These are phyloP conservation scores for Nosema bombycis DNA, from an alignment of 371 early-diverging fungal genomes.

Conservation along the genomic window DNA sequence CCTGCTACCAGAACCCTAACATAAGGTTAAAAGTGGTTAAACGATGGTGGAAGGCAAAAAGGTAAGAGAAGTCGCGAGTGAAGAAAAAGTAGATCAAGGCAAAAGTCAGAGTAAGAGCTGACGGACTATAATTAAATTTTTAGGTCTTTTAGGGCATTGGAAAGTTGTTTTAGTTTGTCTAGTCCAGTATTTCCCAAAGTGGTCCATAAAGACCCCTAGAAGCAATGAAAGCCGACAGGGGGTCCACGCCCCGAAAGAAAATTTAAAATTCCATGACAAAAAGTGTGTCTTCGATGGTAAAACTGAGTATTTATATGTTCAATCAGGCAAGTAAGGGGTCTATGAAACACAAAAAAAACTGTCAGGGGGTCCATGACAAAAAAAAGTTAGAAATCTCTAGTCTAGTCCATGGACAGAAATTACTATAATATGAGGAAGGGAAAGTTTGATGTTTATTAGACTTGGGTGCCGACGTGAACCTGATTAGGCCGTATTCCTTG, in stretches of 20 bases:
- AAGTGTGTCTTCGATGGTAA: too few species aligned
- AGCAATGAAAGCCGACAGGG: too few species aligned
- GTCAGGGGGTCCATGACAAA: background rate
- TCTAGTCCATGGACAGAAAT: background rate
- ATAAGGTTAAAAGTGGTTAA: background rate
- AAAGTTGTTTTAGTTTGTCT: too few species aligned
- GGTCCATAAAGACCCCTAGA: too few species aligned
- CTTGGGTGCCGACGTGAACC: slow-evolving; percentile 5
- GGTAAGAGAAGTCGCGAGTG: background rate
- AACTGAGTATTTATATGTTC: too few species aligned
- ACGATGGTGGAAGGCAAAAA: background rate
- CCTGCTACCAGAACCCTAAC: background rate
- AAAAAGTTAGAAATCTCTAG: background rate
- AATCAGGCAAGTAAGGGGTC: too few species aligned
- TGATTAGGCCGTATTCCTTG: slow-evolving; percentile 7
- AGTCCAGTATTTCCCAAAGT: too few species aligned
- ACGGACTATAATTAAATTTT: background rate
- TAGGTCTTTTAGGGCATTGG: background rate
- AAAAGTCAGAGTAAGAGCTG: background rate
- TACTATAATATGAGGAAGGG: background rate
- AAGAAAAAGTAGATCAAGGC: background rate
- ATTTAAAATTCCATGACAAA: too few species aligned
- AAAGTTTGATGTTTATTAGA: slow-evolving; percentile 4
- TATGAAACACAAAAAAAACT: background rate
- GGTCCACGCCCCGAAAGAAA: too few species aligned